Evolutionary conservation across 228 moss, liverwort and hornwort species (phyloP).

Genomic region (Sphagnum fallax): DNA sequence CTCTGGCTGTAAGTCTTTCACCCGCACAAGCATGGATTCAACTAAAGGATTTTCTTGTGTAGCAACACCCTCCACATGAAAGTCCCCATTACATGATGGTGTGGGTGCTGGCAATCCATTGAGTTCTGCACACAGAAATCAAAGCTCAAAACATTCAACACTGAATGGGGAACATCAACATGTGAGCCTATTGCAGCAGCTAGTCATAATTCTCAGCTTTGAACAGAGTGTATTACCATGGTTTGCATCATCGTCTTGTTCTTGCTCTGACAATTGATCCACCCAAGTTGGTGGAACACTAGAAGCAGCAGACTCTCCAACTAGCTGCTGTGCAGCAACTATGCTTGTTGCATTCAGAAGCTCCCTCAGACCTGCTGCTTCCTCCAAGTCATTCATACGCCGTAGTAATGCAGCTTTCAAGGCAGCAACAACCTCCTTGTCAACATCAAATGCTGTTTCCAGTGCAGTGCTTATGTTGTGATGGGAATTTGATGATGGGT

Average conservation of each 20-base stretch:
- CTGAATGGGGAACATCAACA: too few relatives aligned
- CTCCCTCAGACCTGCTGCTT: slow-evolving; percentile 9
- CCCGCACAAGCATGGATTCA: slow-evolving; percentile 28
- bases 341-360: slow-evolving; percentile 19
- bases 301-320: slow-evolving; percentile 6
- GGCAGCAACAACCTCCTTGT: slow-evolving; percentile 30
- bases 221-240: slow-evolving; percentile 1
- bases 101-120: too few relatives aligned
- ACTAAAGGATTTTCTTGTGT: slow-evolving; percentile 13
- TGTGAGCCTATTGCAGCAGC: too few relatives aligned
- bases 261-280: slow-evolving; percentile 10
- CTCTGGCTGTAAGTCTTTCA: slow-evolving; percentile 28
- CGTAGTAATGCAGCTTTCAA: slow-evolving; percentile 26
- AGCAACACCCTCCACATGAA: not conserved
- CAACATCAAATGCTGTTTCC: slow-evolving; percentile 36
- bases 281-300: slow-evolving; percentile 24
- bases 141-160: too few relatives aligned
- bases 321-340: slow-evolving; percentile 15
- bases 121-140: too few relatives aligned
- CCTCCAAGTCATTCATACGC: slow-evolving; percentile 23
- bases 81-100: too few relatives aligned
- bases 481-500: slow-evolving; percentile 4
- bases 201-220: too few relatives aligned
- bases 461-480: slow-evolving; percentile 22
- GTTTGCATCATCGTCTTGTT: not conserved